Percentiles rank a stretch among this genome's conserved stretches.
Evolutionary conservation across 2,329 filamentous ascomycete genomes (phyloP).

Genomic region (Diaporthe vexans): DNA sequence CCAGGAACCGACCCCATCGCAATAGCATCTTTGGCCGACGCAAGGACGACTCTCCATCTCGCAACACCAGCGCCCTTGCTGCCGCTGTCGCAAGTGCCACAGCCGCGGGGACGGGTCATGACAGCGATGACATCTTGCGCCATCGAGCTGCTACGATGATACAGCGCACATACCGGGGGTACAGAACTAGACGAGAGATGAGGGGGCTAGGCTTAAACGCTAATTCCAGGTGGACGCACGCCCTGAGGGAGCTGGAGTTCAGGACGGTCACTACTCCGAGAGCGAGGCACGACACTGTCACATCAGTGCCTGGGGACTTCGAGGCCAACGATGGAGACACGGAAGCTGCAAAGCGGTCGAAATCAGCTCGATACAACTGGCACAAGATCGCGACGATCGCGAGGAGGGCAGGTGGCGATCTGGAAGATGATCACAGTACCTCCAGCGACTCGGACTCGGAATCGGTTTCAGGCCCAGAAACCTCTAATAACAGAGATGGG

Average conservation of each 20-base stretch:
- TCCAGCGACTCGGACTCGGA: conserved; percentile 60
- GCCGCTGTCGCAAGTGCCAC: conserved; percentile 35
- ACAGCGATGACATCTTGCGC: conserved; percentile 45
- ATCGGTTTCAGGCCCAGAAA: conserved; percentile 49
- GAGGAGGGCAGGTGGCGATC: conserved; percentile 79
- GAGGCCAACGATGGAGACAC: conserved; percentile 38
- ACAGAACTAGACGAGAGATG: conserved; percentile 79
- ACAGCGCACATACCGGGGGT: conserved; percentile 83
- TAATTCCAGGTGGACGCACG: conserved; percentile 79
- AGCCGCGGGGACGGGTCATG: conserved; percentile 33
- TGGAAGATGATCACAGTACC: conserved; percentile 56
- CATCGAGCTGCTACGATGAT: conserved; percentile 69
- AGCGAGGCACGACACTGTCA: conserved; percentile 46
- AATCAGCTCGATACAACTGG: conserved; percentile 78
- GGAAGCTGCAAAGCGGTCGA: conserved; percentile 43
- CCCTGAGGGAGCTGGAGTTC: conserved; percentile 70
- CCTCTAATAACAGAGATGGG: conserved; percentile 54
- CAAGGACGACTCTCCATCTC: conserved; percentile 30
- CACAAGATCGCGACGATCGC: conserved; percentile 79
- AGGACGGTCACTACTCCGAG: conserved; percentile 64
- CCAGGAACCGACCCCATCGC: conserved; percentile 41
- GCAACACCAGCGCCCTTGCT: conserved; percentile 27
- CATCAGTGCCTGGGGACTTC: conserved; percentile 29
- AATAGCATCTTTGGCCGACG: conserved; percentile 43
- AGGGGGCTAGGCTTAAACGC: conserved; percentile 77